phyloP scores from a whole-genome alignment of 2,329 filamentous ascomycete species.

The Pyrenophora teres region DNA sequence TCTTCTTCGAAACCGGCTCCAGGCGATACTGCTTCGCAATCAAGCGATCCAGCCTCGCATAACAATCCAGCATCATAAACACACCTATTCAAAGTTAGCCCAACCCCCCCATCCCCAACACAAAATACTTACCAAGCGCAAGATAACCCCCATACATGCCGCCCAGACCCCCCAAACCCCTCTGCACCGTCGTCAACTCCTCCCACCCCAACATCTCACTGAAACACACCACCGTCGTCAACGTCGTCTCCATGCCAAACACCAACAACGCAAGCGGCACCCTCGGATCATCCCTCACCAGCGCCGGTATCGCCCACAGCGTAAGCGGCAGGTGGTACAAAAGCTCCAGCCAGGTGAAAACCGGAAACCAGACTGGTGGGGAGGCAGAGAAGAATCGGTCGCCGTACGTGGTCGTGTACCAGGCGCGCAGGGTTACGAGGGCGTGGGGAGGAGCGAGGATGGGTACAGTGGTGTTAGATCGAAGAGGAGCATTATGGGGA shows the following conservation, averaged over 20 bases:
- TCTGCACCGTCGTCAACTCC: constrained; percentile 35
- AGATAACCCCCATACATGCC: constrained; percentile 49
- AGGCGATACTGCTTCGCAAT: constrained; percentile 28
- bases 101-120: background rate
- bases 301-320: constrained; percentile 62
- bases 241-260: constrained; percentile 62
- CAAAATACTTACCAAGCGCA: constrained; percentile 30
- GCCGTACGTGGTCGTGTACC: constrained; percentile 64
- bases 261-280: constrained; percentile 64
- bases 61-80: constrained; percentile 46
- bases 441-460: no score
- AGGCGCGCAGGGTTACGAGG: constrained; percentile 30
- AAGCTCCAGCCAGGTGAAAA: constrained; percentile 63
- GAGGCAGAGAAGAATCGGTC: constrained; percentile 67
- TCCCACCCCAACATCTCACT: constrained; percentile 63
- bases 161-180: constrained; percentile 34
- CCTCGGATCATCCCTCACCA: constrained; percentile 61
- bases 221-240: constrained; percentile 68
- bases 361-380: constrained; percentile 65
- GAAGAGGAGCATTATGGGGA: constrained; percentile 61
- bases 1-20: constrained; percentile 38
- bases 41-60: constrained; percentile 38
- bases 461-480: no score
- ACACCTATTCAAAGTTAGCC: constrained; percentile 22
- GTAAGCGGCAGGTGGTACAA: constrained; percentile 66